Conservation (phyloP, 371 early-diverging fungal genomes). For the Actinomortierella wolfii region DNA sequence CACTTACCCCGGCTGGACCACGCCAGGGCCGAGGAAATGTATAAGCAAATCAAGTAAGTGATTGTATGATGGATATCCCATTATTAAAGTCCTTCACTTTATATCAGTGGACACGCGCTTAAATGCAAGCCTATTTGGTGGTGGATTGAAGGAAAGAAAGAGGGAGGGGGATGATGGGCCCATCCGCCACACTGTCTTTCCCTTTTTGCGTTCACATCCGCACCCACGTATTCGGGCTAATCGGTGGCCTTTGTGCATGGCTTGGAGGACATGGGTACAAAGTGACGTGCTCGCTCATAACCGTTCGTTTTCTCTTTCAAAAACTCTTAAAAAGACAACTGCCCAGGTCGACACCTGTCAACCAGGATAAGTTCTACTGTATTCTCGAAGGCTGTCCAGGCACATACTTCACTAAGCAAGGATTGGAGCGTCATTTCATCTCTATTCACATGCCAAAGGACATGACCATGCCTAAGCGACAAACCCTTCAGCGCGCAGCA, state of each 20-base stretch:
- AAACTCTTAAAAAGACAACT: slow-evolving; percentile 11
- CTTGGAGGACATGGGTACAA: too few relatives aligned
- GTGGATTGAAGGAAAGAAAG: not conserved
- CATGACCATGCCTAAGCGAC: too few relatives aligned
- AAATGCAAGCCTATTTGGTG: not conserved
- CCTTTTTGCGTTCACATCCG: too few relatives aligned
- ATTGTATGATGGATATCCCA: not conserved
- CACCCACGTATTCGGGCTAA: too few relatives aligned
- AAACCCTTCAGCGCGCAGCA: too few relatives aligned
- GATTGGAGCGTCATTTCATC: slow-evolving; percentile 37
- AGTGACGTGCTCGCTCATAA: not conserved
- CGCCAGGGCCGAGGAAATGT: too few relatives aligned
- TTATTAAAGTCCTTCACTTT: not conserved
- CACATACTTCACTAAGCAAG: slow-evolving; percentile 42
- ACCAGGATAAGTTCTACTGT: slow-evolving; percentile 27
- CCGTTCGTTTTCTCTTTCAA: not conserved
- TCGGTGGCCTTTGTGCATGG: too few relatives aligned
- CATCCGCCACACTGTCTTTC: not conserved
- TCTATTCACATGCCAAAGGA: slow-evolving; percentile 34
- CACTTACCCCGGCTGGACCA: too few relatives aligned
- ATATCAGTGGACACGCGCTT: not conserved
- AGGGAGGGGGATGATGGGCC: not conserved
- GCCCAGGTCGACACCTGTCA: slow-evolving; percentile 4
- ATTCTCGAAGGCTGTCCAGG: slow-evolving; percentile 32
- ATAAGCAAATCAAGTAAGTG: too few relatives aligned